phyloP scores from a whole-genome alignment of 2,329 filamentous ascomycete genomes.

The Hypoxylon sp. region DNA sequence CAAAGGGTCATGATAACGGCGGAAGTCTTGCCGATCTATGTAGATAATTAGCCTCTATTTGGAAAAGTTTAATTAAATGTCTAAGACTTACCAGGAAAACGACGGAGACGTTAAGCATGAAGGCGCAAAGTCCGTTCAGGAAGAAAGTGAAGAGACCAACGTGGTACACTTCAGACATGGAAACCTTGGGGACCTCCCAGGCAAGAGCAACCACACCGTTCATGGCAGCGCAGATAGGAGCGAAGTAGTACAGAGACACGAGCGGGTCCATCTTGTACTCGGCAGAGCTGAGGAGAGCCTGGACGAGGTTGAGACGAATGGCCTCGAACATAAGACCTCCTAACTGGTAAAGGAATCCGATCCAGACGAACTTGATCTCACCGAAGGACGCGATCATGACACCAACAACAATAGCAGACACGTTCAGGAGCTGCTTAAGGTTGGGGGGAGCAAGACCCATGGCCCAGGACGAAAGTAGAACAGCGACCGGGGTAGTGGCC shows the following conservation, averaged over 20 bases:
- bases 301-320: conserved; percentile 85
- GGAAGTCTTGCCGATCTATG: conserved; percentile 87
- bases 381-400: conserved; percentile 95
- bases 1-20: conserved; percentile 89
- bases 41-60: conserved; percentile 50
- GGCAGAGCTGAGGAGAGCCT: conserved; percentile 83
- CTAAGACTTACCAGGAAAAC: conserved; percentile 83
- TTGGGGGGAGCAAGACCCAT: conserved; percentile 89
- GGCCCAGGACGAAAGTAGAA: conserved; percentile 89
- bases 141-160: conserved; percentile 82
- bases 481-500: conserved; percentile 95
- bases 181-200: conserved; percentile 80
- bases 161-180: conserved; percentile 78
- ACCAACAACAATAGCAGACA: conserved; percentile 94
- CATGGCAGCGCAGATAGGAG: conserved; percentile 86
- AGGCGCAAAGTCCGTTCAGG: conserved; percentile 82
- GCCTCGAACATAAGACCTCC: conserved; percentile 86
- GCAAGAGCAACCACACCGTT: conserved; percentile 81
- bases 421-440: conserved; percentile 89
- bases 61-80: background rate
- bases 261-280: conserved; percentile 95
- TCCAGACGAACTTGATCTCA: conserved; percentile 92
- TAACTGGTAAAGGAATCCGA: conserved; percentile 84
- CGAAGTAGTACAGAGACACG: conserved; percentile 92
- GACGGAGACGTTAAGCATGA: conserved; percentile 86